A percentile compares a stretch with the other conserved stretches of the same genome.
phyloP scores from a whole-genome alignment of 768 basidiomycete species.

The Mycena epipterygia region DNA sequence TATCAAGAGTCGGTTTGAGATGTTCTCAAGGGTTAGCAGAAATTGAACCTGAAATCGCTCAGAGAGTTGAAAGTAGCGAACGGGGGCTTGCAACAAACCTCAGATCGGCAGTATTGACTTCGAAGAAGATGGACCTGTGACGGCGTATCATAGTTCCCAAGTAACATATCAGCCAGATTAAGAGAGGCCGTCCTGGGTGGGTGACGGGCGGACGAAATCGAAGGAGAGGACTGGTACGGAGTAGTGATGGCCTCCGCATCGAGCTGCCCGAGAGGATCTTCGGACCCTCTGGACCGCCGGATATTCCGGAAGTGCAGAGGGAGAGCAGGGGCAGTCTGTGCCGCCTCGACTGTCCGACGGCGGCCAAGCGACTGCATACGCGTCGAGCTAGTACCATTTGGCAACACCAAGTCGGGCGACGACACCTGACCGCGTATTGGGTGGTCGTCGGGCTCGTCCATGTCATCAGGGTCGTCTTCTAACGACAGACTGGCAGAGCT shows the following conservation, averaged over 20 bases:
- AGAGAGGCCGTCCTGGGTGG: constrained; percentile 59
- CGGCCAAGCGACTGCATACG: constrained; percentile 42
- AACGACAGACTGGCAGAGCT: constrained; percentile 40
- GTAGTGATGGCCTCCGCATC: constrained; percentile 59
- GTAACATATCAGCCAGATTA: constrained; percentile 65
- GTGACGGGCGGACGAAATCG: constrained; percentile 64
- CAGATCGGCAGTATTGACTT: constrained; percentile 90
- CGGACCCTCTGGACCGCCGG: constrained; percentile 70
- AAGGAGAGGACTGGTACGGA: constrained; percentile 81
- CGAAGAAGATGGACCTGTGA: constrained; percentile 82
- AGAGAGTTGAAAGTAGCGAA: constrained; percentile 20
- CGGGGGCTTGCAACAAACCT: constrained; percentile 61
- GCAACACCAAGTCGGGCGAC: constrained; percentile 31
- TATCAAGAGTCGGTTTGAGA: constrained; percentile 91
- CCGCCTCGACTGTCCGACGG: constrained; percentile 69
- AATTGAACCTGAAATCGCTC: constrained; percentile 77
- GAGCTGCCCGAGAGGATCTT: constrained; percentile 82
- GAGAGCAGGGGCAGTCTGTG: constrained; percentile 82
- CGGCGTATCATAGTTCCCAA: constrained; percentile 76
- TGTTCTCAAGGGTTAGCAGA: constrained; percentile 89
- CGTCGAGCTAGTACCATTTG: constrained; percentile 35
- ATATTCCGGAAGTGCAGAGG: constrained; percentile 70
- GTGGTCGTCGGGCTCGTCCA: constrained; percentile 43
- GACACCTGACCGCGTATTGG: constrained; percentile 33
- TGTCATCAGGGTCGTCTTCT: constrained; percentile 61